These are phyloP conservation scores for Oryza glumipatula DNA, from an alignment of 176 grass and related monocot species.

Conservation along the genomic window DNA sequence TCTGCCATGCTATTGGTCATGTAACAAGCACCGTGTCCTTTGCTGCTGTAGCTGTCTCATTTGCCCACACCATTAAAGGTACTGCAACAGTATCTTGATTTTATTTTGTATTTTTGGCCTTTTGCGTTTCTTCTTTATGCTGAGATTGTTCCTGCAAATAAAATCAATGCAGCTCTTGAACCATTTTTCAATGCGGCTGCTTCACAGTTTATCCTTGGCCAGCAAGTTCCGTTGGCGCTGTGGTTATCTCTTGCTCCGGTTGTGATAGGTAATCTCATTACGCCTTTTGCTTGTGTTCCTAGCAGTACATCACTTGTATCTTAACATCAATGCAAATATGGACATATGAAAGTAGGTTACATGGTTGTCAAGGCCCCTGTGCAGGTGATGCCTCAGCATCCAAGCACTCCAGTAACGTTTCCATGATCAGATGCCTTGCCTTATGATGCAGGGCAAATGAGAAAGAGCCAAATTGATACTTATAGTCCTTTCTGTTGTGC, in stretches of 20 bases:
- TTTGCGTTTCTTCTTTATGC: slow-evolving; percentile 2
- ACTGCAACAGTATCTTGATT: slow-evolving; percentile 35
- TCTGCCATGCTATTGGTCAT: slow-evolving; percentile 92
- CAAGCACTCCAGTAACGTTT: not conserved
- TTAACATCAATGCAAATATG: not conserved
- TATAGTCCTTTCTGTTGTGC: not conserved
- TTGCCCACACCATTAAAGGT: slow-evolving; percentile 95
- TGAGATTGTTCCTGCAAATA: slow-evolving; percentile 33
- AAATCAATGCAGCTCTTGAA: slow-evolving; percentile 72
- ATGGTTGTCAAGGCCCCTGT: not conserved
- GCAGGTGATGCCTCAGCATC: not conserved
- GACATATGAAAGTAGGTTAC: not conserved
- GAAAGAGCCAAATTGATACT: not conserved
- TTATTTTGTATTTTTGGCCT: not conserved
- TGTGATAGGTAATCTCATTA: slow-evolving; percentile 70
- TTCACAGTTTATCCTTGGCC: slow-evolving; percentile 94
- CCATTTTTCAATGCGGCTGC: slow-evolving; percentile 93
- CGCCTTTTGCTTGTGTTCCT: slow-evolving; percentile 28
- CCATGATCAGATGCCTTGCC: not conserved
- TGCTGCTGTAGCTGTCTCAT: slow-evolving; percentile 92
- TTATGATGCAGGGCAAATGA: not conserved
- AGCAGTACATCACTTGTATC: slow-evolving; percentile 13
- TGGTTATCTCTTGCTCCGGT: slow-evolving; percentile 94
- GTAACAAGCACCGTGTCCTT: slow-evolving; percentile 97
- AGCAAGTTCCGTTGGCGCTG: slow-evolving; percentile 65